Conservation (phyloP, 805 yeast genomes). For the Zygosaccharomyces lentus region DNA sequence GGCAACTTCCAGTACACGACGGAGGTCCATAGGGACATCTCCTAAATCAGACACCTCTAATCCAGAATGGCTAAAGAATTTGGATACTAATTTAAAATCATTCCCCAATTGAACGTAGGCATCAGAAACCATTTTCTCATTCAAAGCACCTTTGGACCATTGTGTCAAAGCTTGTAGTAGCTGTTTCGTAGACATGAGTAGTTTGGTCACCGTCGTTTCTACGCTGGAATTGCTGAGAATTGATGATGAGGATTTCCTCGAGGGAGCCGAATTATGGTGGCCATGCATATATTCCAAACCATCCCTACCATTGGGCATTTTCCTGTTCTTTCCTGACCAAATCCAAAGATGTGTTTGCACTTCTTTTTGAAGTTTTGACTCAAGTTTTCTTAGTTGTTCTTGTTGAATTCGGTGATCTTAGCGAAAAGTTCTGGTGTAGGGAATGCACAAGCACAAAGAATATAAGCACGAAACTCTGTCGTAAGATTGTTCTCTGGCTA, state of each 20-base stretch:
- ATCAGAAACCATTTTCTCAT: constrained; percentile 81
- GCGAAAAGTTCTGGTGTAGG: background rate
- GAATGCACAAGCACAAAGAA: background rate
- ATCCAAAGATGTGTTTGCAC: background rate
- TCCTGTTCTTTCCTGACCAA: background rate
- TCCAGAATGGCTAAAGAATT: constrained; percentile 74
- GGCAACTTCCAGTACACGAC: constrained; percentile 81
- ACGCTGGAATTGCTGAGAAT: constrained; percentile 44
- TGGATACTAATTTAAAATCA: constrained; percentile 81
- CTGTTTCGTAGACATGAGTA: constrained; percentile 84
- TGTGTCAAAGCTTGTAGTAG: constrained; percentile 78
- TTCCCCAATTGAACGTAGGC: constrained; percentile 90
- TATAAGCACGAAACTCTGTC: background rate
- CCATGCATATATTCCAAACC: background rate
- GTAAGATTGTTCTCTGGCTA: constrained; percentile 1
- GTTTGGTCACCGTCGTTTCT: constrained; percentile 72
- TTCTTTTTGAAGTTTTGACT: background rate
- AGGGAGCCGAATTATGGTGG: constrained; percentile 1
- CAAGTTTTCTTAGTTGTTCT: too few relatives aligned
- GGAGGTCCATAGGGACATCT: constrained; percentile 79
- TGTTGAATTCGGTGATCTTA: background rate
- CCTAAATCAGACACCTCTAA: constrained; percentile 80
- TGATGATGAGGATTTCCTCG: constrained; percentile 18
- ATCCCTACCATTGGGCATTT: constrained; percentile 6
- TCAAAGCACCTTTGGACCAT: constrained; percentile 82